Evolutionary conservation across 208 protist genomes (phyloP).

Genomic region (Acanthamoeba quina): DNA sequence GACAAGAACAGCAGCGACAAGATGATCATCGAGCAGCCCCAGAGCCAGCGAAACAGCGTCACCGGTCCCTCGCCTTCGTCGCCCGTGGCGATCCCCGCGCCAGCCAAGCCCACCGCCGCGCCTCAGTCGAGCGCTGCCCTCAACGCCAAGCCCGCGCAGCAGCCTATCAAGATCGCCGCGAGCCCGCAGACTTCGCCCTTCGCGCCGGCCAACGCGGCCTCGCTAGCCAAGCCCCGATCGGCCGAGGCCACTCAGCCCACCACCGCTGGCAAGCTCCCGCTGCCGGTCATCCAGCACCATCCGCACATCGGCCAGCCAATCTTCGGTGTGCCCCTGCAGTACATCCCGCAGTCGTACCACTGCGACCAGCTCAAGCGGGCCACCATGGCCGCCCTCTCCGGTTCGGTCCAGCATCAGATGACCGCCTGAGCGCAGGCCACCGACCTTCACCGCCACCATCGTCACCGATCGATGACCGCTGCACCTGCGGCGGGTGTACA

Average conservation of each 20-base stretch:
- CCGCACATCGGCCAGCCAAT: constrained; percentile 8
- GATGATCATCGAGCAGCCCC: constrained; percentile 9
- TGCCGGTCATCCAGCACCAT: background rate
- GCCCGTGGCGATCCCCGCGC: background rate
- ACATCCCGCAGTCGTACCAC: constrained; percentile 66
- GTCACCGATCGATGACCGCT: background rate
- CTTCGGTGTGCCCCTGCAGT: constrained; percentile 51
- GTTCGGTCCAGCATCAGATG: constrained; percentile 41
- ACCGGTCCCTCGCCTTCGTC: background rate
- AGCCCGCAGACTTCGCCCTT: background rate
- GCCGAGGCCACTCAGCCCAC: background rate
- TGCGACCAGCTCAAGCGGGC: constrained; percentile 65
- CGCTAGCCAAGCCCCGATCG: background rate
- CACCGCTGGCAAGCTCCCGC: constrained; percentile 1
- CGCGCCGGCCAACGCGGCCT: background rate
- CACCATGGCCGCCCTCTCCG: constrained; percentile 25
- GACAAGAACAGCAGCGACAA: background rate
- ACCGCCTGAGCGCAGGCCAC: background rate
- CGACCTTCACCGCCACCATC: background rate
- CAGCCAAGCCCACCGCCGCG: background rate
- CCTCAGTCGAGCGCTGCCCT: background rate
- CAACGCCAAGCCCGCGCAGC: background rate
- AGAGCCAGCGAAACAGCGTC: constrained; percentile 17
- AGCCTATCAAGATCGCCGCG: background rate
- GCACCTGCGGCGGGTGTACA: constrained; percentile 20